Evolutionary conservation across 2,329 filamentous ascomycete genomes (phyloP).

Genomic region (Orbilia javanica): DNA sequence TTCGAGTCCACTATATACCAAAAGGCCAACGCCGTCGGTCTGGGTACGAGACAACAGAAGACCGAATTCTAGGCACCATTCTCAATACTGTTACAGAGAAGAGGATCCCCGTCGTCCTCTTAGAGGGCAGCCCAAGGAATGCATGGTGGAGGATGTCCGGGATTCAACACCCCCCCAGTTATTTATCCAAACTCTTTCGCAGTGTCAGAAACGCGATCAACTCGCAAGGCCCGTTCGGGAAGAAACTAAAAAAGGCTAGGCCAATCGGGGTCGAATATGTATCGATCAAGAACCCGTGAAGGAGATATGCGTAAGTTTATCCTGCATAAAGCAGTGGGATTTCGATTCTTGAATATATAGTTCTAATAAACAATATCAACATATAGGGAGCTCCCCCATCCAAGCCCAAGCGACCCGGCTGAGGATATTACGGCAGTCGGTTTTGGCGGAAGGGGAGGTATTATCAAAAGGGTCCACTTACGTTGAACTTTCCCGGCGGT

Average conservation of each 20-base stretch:
- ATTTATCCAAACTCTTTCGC: conserved; percentile 34
- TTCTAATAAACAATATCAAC: conserved; percentile 42
- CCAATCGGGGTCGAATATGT: conserved; percentile 46
- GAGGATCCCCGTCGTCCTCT: conserved; percentile 30
- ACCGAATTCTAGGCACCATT: conserved; percentile 32
- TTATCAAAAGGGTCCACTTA: neutral
- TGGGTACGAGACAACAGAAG: too few species aligned
- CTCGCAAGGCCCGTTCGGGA: conserved; percentile 36
- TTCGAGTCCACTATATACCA: conserved; percentile 32
- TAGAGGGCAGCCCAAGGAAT: conserved; percentile 36
- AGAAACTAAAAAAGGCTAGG: conserved; percentile 33
- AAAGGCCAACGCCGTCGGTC: too few species aligned
- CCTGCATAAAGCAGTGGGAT: conserved; percentile 38
- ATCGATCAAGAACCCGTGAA: conserved; percentile 27
- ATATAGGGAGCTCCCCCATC: conserved; percentile 40
- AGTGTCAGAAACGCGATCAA: conserved; percentile 30
- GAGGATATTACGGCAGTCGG: conserved; percentile 33
- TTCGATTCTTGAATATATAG: conserved; percentile 38
- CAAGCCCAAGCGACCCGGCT: conserved; percentile 36
- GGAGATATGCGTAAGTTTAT: conserved; percentile 31
- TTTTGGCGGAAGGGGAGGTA: conserved; percentile 17
- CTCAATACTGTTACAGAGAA: conserved; percentile 39
- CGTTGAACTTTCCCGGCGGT: conserved; percentile 3
- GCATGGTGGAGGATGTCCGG: conserved; percentile 34
- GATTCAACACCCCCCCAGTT: conserved; percentile 37